phyloP scores from a whole-genome alignment of 306 rosid species.

The Sicyos baderoa region DNA sequence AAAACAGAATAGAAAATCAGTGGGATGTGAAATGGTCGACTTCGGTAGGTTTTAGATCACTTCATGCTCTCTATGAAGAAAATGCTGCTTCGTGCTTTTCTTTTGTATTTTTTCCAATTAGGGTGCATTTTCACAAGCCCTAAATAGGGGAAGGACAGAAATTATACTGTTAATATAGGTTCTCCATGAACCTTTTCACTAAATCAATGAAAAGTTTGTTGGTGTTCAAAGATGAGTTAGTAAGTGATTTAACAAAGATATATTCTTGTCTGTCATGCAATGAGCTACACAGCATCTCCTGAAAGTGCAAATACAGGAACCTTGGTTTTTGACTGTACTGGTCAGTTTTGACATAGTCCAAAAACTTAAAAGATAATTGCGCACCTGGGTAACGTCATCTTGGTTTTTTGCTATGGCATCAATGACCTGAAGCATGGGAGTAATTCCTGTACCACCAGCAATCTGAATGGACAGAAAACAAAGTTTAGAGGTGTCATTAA shows the following conservation, averaged over 20 bases:
- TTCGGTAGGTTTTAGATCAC: not conserved
- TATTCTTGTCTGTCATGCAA: not conserved
- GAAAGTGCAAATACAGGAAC: not conserved
- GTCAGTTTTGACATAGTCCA: not conserved
- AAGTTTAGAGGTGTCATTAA: slow-evolving; percentile 1
- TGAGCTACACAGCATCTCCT: not conserved
- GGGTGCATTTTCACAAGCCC: not conserved
- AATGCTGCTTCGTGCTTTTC: not conserved
- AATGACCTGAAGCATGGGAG: slow-evolving; percentile 96
- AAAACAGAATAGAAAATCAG: not conserved
- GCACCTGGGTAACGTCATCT: slow-evolving; percentile 81
- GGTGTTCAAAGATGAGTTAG: not conserved
- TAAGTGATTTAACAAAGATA: slow-evolving; percentile 3
- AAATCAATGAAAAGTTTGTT: not conserved
- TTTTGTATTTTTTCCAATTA: not conserved
- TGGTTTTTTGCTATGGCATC: slow-evolving; percentile 93
- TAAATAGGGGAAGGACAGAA: not conserved
- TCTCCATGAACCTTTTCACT: not conserved
- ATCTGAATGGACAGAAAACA: slow-evolving; percentile 40
- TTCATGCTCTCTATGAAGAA: not conserved
- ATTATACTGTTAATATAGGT: not conserved
- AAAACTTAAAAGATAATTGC: slow-evolving; percentile 23
- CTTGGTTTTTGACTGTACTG: not conserved
- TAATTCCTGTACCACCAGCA: slow-evolving; percentile 96
- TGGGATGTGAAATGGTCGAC: not conserved